Evolutionary conservation across 202 grass and related monocot species (phyloP), one percentile per base, ranked within the genome.

Genomic region (Cymbopogon flexuosus): DNA sequence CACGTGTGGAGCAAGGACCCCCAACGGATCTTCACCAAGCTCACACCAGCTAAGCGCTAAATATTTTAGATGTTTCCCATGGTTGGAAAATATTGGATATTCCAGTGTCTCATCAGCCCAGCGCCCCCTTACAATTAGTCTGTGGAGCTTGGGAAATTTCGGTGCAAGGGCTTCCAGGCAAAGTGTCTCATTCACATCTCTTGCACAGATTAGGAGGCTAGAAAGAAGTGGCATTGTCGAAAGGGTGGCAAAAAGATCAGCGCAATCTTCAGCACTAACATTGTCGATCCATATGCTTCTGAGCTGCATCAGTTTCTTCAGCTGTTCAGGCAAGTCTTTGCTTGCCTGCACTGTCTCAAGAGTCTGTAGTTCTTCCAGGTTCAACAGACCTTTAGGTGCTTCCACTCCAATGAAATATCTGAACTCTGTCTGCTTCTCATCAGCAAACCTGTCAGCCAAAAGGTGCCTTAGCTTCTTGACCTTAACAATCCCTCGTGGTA

Each of bases 291-390:
- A 72, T 1, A 93, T 1, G 5, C 8, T 87, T 43, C 69, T 82
- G 4, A 89, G 45, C 13, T 80, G 27, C 42, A 16, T 80, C 52
- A 90, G 46, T 9, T 83, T 79, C 43, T 35, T 35, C 15, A 93
- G 61, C 27, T 47, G 61, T 15, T 64, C 62, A 3, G 86, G 68
- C n/a, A 83, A 73, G 33, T 79, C 68, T n/a, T 27, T 41, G 58
- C 60, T 81, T 0, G 84, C 83, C 52, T 83, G 23, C 8, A 91
- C 68, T 0, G 82, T 70, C 27, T 85, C 57, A 15, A 91, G 59
- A 23, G 82, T 91, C 62, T 91, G 82, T 13, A 91, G 41, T 14
- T 91, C 82, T 75, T 85, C 78, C 13, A 91, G 40, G 16, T 75
- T 23, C 3, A 64, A 78, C 0, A 92, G 41, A n/a, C 11, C 76